Evolutionary conservation across 169 alveolate genomes (phyloP).

Genomic region (Cryptosporidium sp.): DNA sequence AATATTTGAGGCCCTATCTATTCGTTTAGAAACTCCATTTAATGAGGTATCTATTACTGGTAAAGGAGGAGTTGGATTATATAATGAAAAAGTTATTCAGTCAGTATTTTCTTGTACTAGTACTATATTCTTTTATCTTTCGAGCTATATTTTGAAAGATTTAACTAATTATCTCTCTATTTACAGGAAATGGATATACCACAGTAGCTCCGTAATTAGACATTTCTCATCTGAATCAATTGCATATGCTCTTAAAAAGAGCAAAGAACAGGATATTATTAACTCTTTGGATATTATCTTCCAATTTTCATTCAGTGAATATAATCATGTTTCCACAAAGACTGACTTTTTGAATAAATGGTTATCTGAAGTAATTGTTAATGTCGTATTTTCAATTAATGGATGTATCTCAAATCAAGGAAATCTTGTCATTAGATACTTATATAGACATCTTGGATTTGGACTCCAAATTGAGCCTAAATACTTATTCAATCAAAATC

Average conservation of each 20-base stretch:
- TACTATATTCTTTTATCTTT: slow-evolving; percentile 63
- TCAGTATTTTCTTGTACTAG: slow-evolving; percentile 50
- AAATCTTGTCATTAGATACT: slow-evolving; percentile 17
- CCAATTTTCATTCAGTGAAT: not conserved
- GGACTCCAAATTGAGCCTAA: slow-evolving; percentile 31
- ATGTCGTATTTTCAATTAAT: slow-evolving; percentile 17
- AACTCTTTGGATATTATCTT: slow-evolving; percentile 6
- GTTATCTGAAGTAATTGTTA: slow-evolving; percentile 23
- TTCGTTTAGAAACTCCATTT: slow-evolving; percentile 31
- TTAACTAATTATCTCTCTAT: slow-evolving; percentile 1
- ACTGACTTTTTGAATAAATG: slow-evolving; percentile 4
- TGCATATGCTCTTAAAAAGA: slow-evolving; percentile 50
- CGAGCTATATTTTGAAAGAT: slow-evolving; percentile 31
- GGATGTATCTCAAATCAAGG: slow-evolving; percentile 56
- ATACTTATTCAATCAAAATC: not conserved
- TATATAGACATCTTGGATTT: slow-evolving; percentile 35
- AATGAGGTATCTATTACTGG: slow-evolving; percentile 42
- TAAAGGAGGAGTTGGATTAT: slow-evolving; percentile 48
- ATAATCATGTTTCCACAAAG: not conserved
- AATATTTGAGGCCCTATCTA: slow-evolving; percentile 28
- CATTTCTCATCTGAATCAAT: slow-evolving; percentile 58
- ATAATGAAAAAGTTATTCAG: slow-evolving; percentile 32
- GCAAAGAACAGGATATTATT: slow-evolving; percentile 13
- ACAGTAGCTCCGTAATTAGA: slow-evolving; percentile 5
- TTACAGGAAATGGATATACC: slow-evolving; percentile 49